These are phyloP conservation scores for Leccinum sublutescens DNA, from an alignment of 768 basidiomycete species.

Conservation along the genomic window DNA sequence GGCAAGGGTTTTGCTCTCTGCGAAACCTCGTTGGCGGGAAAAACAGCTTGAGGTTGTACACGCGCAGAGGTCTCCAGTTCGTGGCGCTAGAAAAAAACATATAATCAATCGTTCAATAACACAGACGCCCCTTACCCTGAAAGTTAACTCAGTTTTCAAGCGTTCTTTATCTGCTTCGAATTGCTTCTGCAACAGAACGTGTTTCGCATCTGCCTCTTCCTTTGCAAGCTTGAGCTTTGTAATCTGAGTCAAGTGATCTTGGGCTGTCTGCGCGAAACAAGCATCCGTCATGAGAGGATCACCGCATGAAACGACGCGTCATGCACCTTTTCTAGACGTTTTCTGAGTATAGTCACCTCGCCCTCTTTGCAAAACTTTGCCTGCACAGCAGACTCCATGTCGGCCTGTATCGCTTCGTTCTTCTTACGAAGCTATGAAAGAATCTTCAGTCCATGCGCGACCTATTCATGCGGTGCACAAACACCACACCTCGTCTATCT, in stretches of 20 bases:
- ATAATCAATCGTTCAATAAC: constrained; percentile 12
- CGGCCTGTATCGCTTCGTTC: constrained; percentile 45
- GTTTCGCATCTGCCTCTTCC: constrained; percentile 58
- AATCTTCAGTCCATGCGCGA: constrained; percentile 11
- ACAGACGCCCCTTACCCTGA: constrained; percentile 51
- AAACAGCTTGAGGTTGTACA: constrained; percentile 46
- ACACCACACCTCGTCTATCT: constrained; percentile 49
- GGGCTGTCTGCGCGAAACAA: constrained; percentile 42
- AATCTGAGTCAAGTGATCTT: constrained; percentile 58
- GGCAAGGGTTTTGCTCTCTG: constrained; percentile 41
- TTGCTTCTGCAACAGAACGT: constrained; percentile 55
- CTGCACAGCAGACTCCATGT: constrained; percentile 48
- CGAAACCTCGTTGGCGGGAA: constrained; percentile 43
- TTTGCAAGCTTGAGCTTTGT: constrained; percentile 56
- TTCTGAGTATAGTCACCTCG: constrained; percentile 66
- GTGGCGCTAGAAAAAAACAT: constrained; percentile 50
- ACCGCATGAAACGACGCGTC: background rate
- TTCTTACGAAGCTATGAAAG: constrained; percentile 47
- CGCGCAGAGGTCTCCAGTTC: constrained; percentile 59
- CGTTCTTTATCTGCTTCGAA: constrained; percentile 69
- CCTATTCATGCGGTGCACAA: constrained; percentile 3
- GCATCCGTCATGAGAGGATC: background rate
- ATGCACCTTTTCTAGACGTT: constrained; percentile 63
- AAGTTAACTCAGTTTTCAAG: constrained; percentile 62
- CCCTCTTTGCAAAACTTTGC: constrained; percentile 62